Conservation (phyloP, 805 yeast species). For the Kodamaea kakaduensis region DNA sequence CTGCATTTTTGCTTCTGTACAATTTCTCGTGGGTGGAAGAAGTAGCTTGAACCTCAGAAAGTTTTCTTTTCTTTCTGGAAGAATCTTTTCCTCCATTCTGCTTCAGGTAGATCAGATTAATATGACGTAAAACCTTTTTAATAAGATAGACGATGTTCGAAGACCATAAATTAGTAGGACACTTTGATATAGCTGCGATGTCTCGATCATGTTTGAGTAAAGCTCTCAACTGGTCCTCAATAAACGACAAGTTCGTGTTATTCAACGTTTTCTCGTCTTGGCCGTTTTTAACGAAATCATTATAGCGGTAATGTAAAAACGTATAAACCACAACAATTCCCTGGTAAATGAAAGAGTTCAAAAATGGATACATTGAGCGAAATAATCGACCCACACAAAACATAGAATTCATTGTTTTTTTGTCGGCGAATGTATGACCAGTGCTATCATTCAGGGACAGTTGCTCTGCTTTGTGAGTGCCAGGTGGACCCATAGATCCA, state of each 20-base stretch:
- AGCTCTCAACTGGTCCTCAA: conserved; percentile 19
- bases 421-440: too few species aligned
- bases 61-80: conserved; percentile 4
- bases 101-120: conserved; percentile 21
- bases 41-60: not conserved
- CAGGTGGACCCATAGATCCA: conserved; percentile 6
- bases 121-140: conserved; percentile 27
- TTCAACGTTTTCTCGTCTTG: conserved; percentile 1
- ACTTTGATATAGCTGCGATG: conserved; percentile 17
- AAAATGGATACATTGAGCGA: conserved; percentile 42
- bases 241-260: conserved; percentile 2
- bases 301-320: conserved; percentile 41
- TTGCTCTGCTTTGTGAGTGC: too few species aligned
- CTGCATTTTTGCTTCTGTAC: not conserved
- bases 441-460: too few species aligned
- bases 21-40: not conserved
- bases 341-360: conserved; percentile 48
- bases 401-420: too few species aligned
- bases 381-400: conserved; percentile 31
- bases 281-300: conserved; percentile 28
- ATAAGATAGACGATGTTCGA: conserved; percentile 29
- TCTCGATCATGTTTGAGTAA: conserved; percentile 24
- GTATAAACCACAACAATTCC: conserved; percentile 50
- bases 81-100: conserved; percentile 9
- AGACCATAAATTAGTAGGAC: conserved; percentile 30